Evolutionary conservation across 2,329 filamentous ascomycete species (phyloP).

Genomic region (Setomelanomma holmii): DNA sequence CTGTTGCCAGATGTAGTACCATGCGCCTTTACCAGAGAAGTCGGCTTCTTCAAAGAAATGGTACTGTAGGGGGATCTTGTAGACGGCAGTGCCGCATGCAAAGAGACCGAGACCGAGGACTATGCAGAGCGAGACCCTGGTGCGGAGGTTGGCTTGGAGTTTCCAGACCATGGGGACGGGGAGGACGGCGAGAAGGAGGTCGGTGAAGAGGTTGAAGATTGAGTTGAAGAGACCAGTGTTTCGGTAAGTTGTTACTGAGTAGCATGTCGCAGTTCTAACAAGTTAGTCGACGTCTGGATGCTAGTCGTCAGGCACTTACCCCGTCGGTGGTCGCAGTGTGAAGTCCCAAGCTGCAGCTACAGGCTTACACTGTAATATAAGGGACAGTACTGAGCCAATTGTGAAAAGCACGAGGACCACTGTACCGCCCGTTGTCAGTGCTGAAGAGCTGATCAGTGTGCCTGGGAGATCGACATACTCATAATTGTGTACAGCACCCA

Average conservation of each 20-base stretch:
- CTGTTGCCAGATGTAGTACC: slow-evolving; percentile 39
- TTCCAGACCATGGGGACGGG: slow-evolving; percentile 53
- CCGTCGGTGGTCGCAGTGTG: slow-evolving; percentile 25
- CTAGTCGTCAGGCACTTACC: slow-evolving; percentile 19
- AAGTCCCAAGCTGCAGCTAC: slow-evolving; percentile 55
- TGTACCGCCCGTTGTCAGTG: background rate
- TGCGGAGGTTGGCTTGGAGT: slow-evolving; percentile 51
- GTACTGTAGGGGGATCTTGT: slow-evolving; percentile 33
- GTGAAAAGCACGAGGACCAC: slow-evolving; percentile 33
- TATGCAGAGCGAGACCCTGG: slow-evolving; percentile 45
- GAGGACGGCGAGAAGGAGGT: slow-evolving; percentile 50
- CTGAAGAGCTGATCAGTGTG: background rate
- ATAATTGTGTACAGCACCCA: background rate
- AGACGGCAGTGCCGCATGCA: slow-evolving; percentile 32
- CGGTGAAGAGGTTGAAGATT: slow-evolving; percentile 49
- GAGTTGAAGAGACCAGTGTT: slow-evolving; percentile 58
- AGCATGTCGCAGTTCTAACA: slow-evolving; percentile 27
- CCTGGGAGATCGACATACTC: background rate
- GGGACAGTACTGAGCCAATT: slow-evolving; percentile 29
- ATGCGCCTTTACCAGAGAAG: slow-evolving; percentile 31
- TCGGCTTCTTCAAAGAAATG: slow-evolving; percentile 39
- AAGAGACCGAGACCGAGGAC: slow-evolving; percentile 49
- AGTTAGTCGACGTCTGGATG: background rate
- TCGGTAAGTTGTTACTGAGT: slow-evolving; percentile 50
- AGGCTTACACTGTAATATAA: slow-evolving; percentile 45